Base-by-base conservation (phyloP, 2,329 filamentous ascomycete species). In the Myriosclerotinia scirpicola region DNA sequence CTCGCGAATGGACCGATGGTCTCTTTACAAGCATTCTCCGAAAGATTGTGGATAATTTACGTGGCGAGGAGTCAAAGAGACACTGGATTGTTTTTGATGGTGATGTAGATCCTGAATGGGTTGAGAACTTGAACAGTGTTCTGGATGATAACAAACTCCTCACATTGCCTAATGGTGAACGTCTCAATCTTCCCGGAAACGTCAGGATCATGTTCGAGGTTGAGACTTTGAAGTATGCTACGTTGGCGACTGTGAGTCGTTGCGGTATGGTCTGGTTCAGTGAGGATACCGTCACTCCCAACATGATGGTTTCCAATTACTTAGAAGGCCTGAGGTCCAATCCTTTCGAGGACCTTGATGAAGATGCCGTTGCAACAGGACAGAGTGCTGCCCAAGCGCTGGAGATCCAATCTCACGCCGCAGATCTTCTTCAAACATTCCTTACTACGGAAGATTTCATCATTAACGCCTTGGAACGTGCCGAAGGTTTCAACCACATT, bases 211-310 rank as follows among this genome's bases (percentile, higher is more conserved):
- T 99, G 93, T 99, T 99, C 75, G 95, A 99, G 81, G 95, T 99
- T 46, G 96, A 99, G 80, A 98, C 90, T 3, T 83, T 99, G 68
- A 97, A 96, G 77, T 99, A 99, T 77, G 95, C 95, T 48, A 99
- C 95, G 0, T 86, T 99, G 54, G 95, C 95, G 66, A 99, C 95
- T n/a, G 95, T 99, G 76, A 96, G 91, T 88, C 93, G 95, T 80
- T 99, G 95, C 78, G 95, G 95, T 84, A 99, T 99, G 95, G 96
- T 99, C 17, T 99, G 95, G 95, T 99, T 98, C 81, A 99, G 93
- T 76, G 94, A 97, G 74, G 96, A 99, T 76, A 98, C 93, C 38
- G 94, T 99, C 52, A 94, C 92, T 42, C 87, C 94, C 1, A 86
- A 85, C 71, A 97, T 99, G 90, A 91, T 98, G 87, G 90, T 98